These are phyloP conservation scores for Verticillium zaregamsianum DNA, from an alignment of 2,329 filamentous ascomycete genomes.

Conservation along the genomic window DNA sequence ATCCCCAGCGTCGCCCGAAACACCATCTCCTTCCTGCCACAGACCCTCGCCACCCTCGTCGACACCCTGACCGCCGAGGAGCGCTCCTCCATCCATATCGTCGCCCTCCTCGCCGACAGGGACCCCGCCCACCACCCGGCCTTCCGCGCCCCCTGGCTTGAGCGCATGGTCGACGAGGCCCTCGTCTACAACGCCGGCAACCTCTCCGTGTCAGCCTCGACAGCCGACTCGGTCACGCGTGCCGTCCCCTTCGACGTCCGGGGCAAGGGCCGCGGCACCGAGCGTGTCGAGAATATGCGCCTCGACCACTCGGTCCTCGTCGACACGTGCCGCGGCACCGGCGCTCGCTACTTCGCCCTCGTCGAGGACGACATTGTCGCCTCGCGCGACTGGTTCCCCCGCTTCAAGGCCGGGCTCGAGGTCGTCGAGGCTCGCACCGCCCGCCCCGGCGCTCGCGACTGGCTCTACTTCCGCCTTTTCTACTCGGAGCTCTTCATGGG, in stretches of 20 bases:
- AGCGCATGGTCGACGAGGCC: slow-evolving; percentile 25
- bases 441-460: slow-evolving; percentile 13
- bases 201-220: not conserved
- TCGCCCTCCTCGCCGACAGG: slow-evolving; percentile 29
- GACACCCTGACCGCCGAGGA: slow-evolving; percentile 24
- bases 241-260: slow-evolving; percentile 17
- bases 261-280: slow-evolving; percentile 18
- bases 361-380: slow-evolving; percentile 33
- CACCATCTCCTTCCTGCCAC: slow-evolving; percentile 20
- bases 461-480: slow-evolving; percentile 33
- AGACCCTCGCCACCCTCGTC: slow-evolving; percentile 25
- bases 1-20: slow-evolving; percentile 30
- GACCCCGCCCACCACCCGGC: slow-evolving; percentile 24
- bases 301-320: slow-evolving; percentile 28
- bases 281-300: slow-evolving; percentile 26
- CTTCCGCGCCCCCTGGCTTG: slow-evolving; percentile 26
- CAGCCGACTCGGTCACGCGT: not conserved
- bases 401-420: slow-evolving; percentile 20
- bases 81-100: slow-evolving; percentile 24
- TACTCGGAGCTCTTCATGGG: slow-evolving; percentile 33
- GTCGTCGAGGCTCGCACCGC: slow-evolving; percentile 20
- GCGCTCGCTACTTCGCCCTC: slow-evolving; percentile 28
- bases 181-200: slow-evolving; percentile 21
- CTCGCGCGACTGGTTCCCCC: slow-evolving; percentile 26
- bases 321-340: slow-evolving; percentile 22